phyloP scores from a whole-genome alignment of 2,329 filamentous ascomycete genomes.

The Parafenestella ontariensis region DNA sequence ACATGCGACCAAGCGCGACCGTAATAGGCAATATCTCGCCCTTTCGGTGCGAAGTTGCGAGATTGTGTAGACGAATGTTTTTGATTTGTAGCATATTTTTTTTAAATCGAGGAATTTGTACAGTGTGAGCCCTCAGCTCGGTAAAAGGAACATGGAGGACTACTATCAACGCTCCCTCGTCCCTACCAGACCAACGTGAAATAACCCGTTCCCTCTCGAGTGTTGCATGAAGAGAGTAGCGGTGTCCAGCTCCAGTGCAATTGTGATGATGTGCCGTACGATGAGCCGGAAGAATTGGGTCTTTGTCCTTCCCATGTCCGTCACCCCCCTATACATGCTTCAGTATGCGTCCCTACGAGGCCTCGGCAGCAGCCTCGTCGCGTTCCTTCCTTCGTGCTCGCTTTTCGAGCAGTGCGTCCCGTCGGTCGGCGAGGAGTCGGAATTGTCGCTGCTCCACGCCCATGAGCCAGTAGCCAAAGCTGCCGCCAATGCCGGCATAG shows the following conservation, averaged over 20 bases:
- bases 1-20: slow-evolving; percentile 19
- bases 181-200: too few relatives aligned
- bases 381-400: slow-evolving; percentile 76
- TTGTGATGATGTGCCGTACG: background rate
- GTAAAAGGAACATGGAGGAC: slow-evolving; percentile 30
- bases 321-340: slow-evolving; percentile 1
- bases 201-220: slow-evolving; percentile 6
- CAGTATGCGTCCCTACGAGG: background rate
- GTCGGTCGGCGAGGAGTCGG: slow-evolving; percentile 77
- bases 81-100: slow-evolving; percentile 18
- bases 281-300: background rate
- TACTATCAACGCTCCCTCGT: slow-evolving; percentile 20
- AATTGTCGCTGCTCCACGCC: slow-evolving; percentile 86
- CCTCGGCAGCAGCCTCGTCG: slow-evolving; percentile 54
- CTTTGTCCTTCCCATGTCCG: slow-evolving; percentile 2
- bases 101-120: slow-evolving; percentile 38
- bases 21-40: slow-evolving; percentile 38
- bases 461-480: slow-evolving; percentile 97
- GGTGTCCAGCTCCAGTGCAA: slow-evolving; percentile 3
- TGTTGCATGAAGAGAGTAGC: slow-evolving; percentile 8
- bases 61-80: background rate
- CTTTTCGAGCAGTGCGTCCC: slow-evolving; percentile 86
- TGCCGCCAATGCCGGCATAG: slow-evolving; percentile 83
- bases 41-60: slow-evolving; percentile 7
- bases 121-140: slow-evolving; percentile 41